A percentile compares a stretch with the other conserved stretches of the same genome.
Evolutionary conservation across 2,329 filamentous ascomycete genomes (phyloP).

Genomic region (Trichoderma semiorbis): DNA sequence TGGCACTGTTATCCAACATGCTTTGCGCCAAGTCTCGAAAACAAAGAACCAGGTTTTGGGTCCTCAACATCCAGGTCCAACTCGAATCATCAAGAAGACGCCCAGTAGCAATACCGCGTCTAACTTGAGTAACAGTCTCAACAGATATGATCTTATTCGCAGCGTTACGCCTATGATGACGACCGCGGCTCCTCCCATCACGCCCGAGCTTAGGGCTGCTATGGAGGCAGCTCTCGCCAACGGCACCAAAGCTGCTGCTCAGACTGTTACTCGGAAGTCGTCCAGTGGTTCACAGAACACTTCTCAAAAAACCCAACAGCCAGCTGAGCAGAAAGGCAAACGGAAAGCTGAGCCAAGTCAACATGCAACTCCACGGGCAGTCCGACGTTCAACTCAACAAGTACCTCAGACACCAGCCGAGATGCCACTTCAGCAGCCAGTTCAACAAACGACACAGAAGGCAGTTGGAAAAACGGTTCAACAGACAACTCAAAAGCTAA

Average conservation of each 20-base stretch:
- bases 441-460: background rate
- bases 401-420: background rate
- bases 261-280: background rate
- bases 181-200: background rate
- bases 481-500: background rate
- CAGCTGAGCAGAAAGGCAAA: background rate
- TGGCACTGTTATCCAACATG: background rate
- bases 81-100: background rate
- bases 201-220: background rate
- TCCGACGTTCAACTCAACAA: background rate
- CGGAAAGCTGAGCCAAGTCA: background rate
- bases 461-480: background rate
- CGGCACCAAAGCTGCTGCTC: background rate
- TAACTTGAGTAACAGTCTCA: background rate
- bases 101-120: background rate
- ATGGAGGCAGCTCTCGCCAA: background rate
- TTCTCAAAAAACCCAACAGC: background rate
- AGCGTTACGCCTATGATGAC: background rate
- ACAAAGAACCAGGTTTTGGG: background rate
- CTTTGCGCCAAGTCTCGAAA: rapidly evolving
- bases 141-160: background rate
- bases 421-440: background rate
- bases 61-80: background rate
- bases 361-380: background rate
- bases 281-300: background rate